These are phyloP conservation scores for Neurospora sp. DNA, from an alignment of 495 filamentous ascomycete species.

Conservation along the genomic window DNA sequence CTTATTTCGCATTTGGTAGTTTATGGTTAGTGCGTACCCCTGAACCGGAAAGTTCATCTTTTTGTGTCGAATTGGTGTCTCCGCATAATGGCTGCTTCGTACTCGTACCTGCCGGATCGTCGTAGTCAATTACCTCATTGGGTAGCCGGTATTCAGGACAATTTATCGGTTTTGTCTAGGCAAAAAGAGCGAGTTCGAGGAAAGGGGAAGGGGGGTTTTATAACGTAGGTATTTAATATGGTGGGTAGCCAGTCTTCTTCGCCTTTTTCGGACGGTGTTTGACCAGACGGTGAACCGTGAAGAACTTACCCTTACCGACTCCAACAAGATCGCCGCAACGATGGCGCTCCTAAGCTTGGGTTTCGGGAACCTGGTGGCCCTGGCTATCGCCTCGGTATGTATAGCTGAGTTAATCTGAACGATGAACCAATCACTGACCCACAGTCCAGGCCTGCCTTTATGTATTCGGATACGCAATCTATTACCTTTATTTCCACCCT, in stretches of 20 bases:
- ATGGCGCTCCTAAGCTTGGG: constrained; percentile 7
- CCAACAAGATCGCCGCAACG: neutral
- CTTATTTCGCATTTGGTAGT: neutral
- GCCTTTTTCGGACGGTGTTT: neutral
- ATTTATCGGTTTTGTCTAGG: neutral
- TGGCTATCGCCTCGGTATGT: neutral
- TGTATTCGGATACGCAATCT: constrained; percentile 16
- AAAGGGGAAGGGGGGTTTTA: neutral
- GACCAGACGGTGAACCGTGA: neutral
- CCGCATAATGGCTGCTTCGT: constrained; percentile 1
- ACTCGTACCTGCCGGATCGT: constrained; percentile 8
- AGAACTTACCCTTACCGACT: neutral
- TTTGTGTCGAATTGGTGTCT: neutral
- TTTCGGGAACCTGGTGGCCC: neutral
- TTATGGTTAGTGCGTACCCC: neutral
- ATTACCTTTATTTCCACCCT: constrained; percentile 42
- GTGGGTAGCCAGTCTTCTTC: neutral
- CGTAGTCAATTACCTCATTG: neutral
- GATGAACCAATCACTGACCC: neutral
- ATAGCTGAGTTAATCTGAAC: neutral
- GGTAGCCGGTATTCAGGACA: neutral
- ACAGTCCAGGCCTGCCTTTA: constrained; percentile 1
- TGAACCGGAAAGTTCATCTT: neutral
- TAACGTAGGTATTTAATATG: neutral
- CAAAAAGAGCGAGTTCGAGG: neutral